Conservation (phyloP, 2,329 filamentous ascomycete genomes). For the Fusarium falciforme region DNA sequence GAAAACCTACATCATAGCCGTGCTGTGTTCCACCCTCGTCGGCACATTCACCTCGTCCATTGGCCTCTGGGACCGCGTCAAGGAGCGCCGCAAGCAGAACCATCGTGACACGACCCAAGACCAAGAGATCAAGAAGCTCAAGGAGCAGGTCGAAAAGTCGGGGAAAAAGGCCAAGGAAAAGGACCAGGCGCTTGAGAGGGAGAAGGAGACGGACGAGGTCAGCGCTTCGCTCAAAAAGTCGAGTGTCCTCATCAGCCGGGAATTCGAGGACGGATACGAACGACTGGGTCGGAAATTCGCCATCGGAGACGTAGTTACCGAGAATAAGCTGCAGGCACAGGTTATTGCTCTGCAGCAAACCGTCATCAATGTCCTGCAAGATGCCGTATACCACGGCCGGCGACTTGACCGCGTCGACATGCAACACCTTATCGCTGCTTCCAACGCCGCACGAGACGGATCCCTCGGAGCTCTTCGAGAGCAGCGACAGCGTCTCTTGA, state of each 20-base stretch:
- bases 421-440: slow-evolving; percentile 38
- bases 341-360: slow-evolving; percentile 43
- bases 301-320: slow-evolving; percentile 39
- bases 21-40: slow-evolving; percentile 40
- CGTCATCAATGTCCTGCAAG: slow-evolving; percentile 41
- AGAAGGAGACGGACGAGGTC: slow-evolving; percentile 26
- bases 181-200: background rate
- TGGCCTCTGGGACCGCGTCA: slow-evolving; percentile 42
- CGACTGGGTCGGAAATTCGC: slow-evolving; percentile 37
- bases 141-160: slow-evolving; percentile 28
- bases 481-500: slow-evolving; percentile 33
- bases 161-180: background rate
- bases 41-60: slow-evolving; percentile 44
- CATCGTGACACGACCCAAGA: slow-evolving; percentile 40
- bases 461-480: slow-evolving; percentile 37
- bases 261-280: slow-evolving; percentile 40
- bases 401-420: slow-evolving; percentile 39
- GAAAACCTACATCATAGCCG: slow-evolving; percentile 45
- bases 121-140: slow-evolving; percentile 42
- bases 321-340: slow-evolving; percentile 41
- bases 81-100: slow-evolving; percentile 37
- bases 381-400: slow-evolving; percentile 35
- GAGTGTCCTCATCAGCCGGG: slow-evolving; percentile 39
- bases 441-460: slow-evolving; percentile 37
- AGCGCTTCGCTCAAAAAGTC: slow-evolving; percentile 36